phyloP scores from a whole-genome alignment of 2,329 filamentous ascomycete species.

The Monosporascus ibericus region DNA sequence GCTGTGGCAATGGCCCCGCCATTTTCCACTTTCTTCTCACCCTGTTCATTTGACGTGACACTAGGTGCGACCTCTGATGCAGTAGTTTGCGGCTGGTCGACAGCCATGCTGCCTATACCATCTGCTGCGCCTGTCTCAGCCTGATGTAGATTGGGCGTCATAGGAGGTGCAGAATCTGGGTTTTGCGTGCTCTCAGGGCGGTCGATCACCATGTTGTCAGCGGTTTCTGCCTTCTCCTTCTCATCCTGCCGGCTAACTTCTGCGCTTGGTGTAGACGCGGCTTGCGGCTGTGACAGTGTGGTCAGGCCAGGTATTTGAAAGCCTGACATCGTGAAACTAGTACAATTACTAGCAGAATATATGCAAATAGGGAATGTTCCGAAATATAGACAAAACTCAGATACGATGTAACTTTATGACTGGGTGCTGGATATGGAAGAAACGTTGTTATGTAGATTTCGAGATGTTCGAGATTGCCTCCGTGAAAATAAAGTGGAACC shows the following conservation, averaged over 20 bases:
- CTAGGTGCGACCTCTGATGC: background rate
- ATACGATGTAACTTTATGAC: too few species aligned
- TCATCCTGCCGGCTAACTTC: background rate
- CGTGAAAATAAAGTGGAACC: slow-evolving; percentile 23
- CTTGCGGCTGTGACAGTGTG: slow-evolving; percentile 10
- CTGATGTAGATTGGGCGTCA: background rate
- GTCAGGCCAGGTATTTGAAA: slow-evolving; percentile 24
- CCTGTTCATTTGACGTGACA: background rate
- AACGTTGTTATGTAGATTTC: background rate
- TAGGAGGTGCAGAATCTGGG: background rate
- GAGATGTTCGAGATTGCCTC: background rate
- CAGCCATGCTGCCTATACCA: slow-evolving; percentile 5
- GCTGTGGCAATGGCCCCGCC: slow-evolving; percentile 3
- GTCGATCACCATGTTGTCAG: slow-evolving; percentile 10
- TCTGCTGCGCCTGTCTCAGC: background rate
- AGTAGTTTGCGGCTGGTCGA: slow-evolving; percentile 5
- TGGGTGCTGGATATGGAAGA: too few species aligned
- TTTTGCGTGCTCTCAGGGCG: background rate
- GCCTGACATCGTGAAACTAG: slow-evolving; percentile 11
- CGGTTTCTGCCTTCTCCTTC: background rate
- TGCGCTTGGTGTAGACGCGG: background rate
- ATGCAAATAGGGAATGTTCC: background rate
- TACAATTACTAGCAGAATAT: background rate
- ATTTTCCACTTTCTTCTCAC: background rate
- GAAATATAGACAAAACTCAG: too few species aligned